Evolutionary conservation across 768 basidiomycete genomes (phyloP).

Genomic region (Xanthoconium purpureum): DNA sequence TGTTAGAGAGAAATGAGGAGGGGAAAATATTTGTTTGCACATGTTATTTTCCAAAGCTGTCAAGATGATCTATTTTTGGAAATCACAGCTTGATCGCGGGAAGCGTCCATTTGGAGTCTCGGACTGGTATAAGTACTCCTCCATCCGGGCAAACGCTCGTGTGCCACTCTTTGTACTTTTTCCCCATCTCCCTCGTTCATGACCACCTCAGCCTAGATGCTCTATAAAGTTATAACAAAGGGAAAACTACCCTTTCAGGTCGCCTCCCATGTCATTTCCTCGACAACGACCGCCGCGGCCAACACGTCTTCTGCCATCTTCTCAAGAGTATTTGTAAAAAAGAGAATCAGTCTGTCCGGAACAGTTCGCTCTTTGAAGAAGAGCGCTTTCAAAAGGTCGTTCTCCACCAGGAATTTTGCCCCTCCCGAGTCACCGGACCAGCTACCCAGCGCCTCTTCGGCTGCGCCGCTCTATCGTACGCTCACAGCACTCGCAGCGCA

Average conservation of each 20-base stretch:
- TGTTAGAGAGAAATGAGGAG: background rate
- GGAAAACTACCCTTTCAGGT: constrained; percentile 54
- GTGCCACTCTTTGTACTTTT: constrained; percentile 4
- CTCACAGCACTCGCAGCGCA: background rate
- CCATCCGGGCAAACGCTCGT: background rate
- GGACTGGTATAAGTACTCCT: constrained; percentile 1
- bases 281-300: constrained; percentile 28
- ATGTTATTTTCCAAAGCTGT: constrained; percentile 25
- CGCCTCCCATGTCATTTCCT: constrained; percentile 41
- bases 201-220: constrained; percentile 21
- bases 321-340: constrained; percentile 32
- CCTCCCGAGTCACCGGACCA: constrained; percentile 45
- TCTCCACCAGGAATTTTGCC: constrained; percentile 23
- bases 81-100: background rate
- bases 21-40: constrained; percentile 21
- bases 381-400: constrained; percentile 24
- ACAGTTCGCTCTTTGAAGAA: constrained; percentile 30
- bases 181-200: constrained; percentile 15
- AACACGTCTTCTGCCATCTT: constrained; percentile 33
- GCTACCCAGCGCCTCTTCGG: constrained; percentile 34
- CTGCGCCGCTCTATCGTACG: constrained; percentile 49
- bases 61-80: constrained; percentile 10
- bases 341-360: constrained; percentile 30
- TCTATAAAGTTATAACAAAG: constrained; percentile 35
- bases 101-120: constrained; percentile 5